Evolutionary conservation across 441 rosid species (phyloP).

Genomic region (Kokia cookei): DNA sequence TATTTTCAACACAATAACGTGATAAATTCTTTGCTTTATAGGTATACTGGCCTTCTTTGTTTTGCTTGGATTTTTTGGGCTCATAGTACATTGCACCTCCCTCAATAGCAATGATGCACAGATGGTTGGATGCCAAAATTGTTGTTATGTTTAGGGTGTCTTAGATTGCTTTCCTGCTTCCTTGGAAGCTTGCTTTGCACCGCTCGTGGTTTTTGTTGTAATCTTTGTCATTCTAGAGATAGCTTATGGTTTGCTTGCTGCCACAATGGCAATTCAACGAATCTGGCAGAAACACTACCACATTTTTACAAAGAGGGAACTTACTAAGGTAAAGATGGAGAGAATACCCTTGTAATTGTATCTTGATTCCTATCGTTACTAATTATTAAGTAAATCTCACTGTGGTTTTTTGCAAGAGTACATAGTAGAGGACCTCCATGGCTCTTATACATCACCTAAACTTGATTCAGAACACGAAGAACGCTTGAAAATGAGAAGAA

Average conservation of each 20-base stretch:
- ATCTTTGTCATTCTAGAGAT: conserved; percentile 86
- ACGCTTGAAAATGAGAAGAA: conserved; percentile 70
- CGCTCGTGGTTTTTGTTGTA: conserved; percentile 75
- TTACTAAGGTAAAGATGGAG: conserved; percentile 48
- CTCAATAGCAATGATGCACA: conserved; percentile 72
- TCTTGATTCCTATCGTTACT: neutral
- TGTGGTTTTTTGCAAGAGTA: conserved; percentile 44
- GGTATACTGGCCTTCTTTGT: conserved; percentile 88
- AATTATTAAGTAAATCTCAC: neutral
- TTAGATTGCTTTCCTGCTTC: conserved; percentile 94
- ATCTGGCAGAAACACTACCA: conserved; percentile 97
- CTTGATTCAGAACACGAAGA: conserved; percentile 76
- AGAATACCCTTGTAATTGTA: neutral
- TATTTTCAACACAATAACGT: neutral
- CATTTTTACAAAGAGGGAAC: conserved; percentile 85
- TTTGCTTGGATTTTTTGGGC: conserved; percentile 87
- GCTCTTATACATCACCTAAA: conserved; percentile 74
- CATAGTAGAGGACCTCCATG: conserved; percentile 85
- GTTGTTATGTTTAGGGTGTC: conserved; percentile 96
- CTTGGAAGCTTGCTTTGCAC: conserved; percentile 90
- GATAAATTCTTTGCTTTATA: conserved; percentile 2
- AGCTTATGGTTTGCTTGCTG: conserved; percentile 95
- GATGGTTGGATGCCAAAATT: conserved; percentile 92
- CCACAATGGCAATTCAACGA: conserved; percentile 90
- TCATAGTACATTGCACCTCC: conserved; percentile 80